Percentiles rank a stretch among this genome's conserved stretches.
phyloP scores from a whole-genome alignment of 2,329 filamentous ascomycete genomes.

The Hypoxylon sp. region DNA sequence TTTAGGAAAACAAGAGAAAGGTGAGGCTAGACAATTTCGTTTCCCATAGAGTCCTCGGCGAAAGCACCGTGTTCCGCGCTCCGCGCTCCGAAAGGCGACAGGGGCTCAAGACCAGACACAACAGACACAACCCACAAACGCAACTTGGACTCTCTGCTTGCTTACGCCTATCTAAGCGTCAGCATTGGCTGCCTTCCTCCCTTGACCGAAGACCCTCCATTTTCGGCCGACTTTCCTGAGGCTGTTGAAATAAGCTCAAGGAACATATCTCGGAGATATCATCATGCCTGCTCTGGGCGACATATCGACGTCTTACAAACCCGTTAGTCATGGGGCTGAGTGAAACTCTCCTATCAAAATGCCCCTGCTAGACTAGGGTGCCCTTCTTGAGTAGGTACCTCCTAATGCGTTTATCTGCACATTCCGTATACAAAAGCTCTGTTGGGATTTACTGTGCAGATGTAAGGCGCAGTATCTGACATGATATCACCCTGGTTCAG shows the following conservation, averaged over 20 bases:
- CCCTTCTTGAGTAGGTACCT: not conserved
- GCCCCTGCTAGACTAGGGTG: slow-evolving; percentile 1
- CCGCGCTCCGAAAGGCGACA: not conserved
- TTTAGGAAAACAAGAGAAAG: not conserved
- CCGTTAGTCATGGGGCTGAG: slow-evolving; percentile 2
- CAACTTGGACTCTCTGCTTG: not conserved
- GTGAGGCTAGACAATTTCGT: not conserved
- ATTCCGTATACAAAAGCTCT: slow-evolving; percentile 15
- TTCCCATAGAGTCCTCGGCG: not conserved
- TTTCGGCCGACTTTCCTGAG: slow-evolving; percentile 3
- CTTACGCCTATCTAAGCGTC: slow-evolving; percentile 4
- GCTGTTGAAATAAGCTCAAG: slow-evolving; percentile 11
- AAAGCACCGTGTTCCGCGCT: not conserved
- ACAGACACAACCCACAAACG: not conserved
- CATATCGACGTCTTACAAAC: slow-evolving; percentile 9
- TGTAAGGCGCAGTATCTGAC: slow-evolving; percentile 18
- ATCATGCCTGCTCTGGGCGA: not conserved
- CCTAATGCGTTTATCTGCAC: slow-evolving; percentile 3
- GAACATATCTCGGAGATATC: slow-evolving; percentile 7
- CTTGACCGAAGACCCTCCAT: not conserved
- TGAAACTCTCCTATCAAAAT: slow-evolving; percentile 1
- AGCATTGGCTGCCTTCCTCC: not conserved
- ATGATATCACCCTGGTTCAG: slow-evolving; percentile 10
- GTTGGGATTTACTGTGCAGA: not conserved
- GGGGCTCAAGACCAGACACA: not conserved